phyloP scores from a whole-genome alignment of 768 basidiomycete species.

The Lenzites betulinus region DNA sequence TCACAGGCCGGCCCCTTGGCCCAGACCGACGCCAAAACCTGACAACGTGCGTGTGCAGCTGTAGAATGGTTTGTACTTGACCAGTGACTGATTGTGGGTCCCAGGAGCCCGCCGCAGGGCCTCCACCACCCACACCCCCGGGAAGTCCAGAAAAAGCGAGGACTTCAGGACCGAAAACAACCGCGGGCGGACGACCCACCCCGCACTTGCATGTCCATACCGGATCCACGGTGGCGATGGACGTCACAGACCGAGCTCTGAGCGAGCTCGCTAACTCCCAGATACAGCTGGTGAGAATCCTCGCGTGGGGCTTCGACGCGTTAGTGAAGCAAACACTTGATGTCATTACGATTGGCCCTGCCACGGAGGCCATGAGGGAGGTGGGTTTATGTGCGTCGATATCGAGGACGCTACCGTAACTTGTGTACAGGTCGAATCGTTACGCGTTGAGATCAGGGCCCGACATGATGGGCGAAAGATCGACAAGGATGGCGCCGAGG shows the following conservation, averaged over 20 bases:
- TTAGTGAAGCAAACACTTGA: slow-evolving; percentile 49
- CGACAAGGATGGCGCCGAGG: slow-evolving; percentile 39
- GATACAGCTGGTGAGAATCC: slow-evolving; percentile 45
- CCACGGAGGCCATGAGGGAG: slow-evolving; percentile 47
- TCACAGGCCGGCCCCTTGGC: too few species aligned
- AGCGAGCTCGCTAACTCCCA: slow-evolving; percentile 44
- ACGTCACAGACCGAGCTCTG: neutral
- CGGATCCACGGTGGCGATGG: too few species aligned
- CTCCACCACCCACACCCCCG: neutral
- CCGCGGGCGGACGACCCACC: too few species aligned
- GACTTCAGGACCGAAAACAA: too few species aligned
- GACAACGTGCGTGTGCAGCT: too few species aligned
- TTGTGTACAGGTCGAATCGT: slow-evolving; percentile 40
- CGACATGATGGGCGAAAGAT: slow-evolving; percentile 43
- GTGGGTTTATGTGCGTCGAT: slow-evolving; percentile 31
- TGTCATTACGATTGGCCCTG: slow-evolving; percentile 45
- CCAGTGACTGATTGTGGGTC: too few species aligned
- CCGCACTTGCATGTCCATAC: too few species aligned
- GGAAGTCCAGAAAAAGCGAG: neutral
- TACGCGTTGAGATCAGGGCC: slow-evolving; percentile 40
- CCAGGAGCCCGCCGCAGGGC: too few species aligned
- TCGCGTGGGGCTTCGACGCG: slow-evolving; percentile 46
- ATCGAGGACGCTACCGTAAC: neutral
- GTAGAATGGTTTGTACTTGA: too few species aligned
- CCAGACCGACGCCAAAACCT: too few species aligned